Evolutionary conservation across 495 filamentous ascomycete genomes (phyloP).

Genomic region (Neurospora sp.): DNA sequence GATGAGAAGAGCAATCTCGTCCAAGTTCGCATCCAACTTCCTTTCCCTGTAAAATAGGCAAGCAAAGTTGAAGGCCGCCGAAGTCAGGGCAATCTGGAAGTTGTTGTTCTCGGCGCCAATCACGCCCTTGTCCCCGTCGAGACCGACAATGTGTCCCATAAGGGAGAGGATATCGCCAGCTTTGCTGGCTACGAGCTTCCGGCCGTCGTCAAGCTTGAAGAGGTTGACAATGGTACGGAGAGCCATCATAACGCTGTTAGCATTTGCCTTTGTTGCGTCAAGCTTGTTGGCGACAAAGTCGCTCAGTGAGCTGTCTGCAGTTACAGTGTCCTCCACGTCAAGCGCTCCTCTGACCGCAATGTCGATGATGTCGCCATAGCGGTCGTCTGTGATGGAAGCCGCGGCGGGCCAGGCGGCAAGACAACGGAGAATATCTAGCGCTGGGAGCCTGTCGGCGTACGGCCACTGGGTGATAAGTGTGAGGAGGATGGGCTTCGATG

Average conservation of each 20-base stretch:
- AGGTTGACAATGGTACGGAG: conserved; percentile 78
- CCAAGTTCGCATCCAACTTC: neutral
- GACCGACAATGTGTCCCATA: conserved; percentile 32
- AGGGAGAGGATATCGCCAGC: conserved; percentile 45
- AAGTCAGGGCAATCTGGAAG: conserved; percentile 68
- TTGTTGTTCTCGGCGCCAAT: conserved; percentile 62
- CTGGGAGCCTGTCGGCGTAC: conserved; percentile 64
- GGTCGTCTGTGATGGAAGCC: conserved; percentile 40
- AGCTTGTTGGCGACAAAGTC: conserved; percentile 7
- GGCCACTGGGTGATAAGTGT: conserved; percentile 70
- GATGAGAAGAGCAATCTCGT: conserved; percentile 13
- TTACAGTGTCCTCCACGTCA: conserved; percentile 31
- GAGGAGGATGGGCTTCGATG: conserved; percentile 43
- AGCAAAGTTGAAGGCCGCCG: conserved; percentile 78
- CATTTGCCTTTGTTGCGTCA: conserved; percentile 16
- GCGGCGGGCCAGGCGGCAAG: conserved; percentile 55
- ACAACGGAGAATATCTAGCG: conserved; percentile 75
- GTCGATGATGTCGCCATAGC: conserved; percentile 43
- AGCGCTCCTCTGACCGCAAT: conserved; percentile 20
- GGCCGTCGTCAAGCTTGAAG: conserved; percentile 66
- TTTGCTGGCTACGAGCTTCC: conserved; percentile 45
- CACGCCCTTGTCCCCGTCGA: conserved; percentile 37
- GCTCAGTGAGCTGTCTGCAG: conserved; percentile 26
- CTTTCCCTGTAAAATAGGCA: conserved; percentile 40
- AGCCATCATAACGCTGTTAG: conserved; percentile 80